Conservation (phyloP, 2,329 filamentous ascomycete genomes). For the Colletotrichum phormii region DNA sequence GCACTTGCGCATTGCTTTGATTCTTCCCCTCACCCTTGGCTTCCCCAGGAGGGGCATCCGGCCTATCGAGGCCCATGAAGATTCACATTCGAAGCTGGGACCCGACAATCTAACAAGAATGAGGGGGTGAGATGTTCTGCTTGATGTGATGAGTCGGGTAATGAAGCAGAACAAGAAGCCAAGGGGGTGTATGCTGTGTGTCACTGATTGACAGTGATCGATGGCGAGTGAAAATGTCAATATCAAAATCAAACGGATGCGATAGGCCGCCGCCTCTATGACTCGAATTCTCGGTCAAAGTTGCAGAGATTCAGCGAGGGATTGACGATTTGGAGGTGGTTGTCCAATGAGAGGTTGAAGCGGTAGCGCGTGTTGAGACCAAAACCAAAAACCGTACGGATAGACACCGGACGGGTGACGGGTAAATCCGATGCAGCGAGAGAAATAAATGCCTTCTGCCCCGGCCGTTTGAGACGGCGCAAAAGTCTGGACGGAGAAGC, state of each 20-base stretch:
- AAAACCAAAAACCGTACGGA: neutral
- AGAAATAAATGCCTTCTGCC: neutral
- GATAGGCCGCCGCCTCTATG: conserved; percentile 10
- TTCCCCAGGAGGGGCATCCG: neutral
- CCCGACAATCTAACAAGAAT: neutral
- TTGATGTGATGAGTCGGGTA: neutral
- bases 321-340: neutral
- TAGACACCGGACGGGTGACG: neutral
- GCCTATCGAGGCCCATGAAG: neutral
- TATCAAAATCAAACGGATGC: conserved; percentile 12
- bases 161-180: no score
- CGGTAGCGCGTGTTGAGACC: neutral
- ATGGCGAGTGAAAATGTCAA: neutral
- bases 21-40: neutral
- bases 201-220: neutral
- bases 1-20: neutral
- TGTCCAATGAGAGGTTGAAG: neutral
- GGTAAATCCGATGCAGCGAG: neutral
- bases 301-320: conserved; percentile 27
- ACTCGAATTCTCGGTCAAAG: conserved; percentile 18
- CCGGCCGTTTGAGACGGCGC: neutral
- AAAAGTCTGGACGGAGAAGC: conserved; percentile 21
- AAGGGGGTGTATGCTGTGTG: neutral
- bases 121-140: neutral
- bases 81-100: neutral